Base-by-base conservation (phyloP, 768 basidiomycete genomes). In the Gyrodon lividus region DNA sequence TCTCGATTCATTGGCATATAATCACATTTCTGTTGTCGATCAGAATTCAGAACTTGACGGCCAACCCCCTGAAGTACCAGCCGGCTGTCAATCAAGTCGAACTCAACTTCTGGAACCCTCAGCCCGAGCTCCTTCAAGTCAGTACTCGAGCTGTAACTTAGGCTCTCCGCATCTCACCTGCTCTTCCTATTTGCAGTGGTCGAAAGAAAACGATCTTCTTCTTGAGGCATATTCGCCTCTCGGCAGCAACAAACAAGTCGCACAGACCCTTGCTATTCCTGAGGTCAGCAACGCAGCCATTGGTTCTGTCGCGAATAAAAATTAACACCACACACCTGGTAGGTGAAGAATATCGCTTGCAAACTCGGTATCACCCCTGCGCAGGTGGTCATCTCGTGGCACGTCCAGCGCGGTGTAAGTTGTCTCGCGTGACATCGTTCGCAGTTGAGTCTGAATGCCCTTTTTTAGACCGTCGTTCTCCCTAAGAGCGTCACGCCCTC, bases 1-100 rank as follows among this genome's bases (percentile, higher is more conserved):
- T 4, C 2, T 6, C 10, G 10, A 13, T 37, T 23, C 3, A 30
- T 41, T 33, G 9, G 3, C 19, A 10, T 19, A 1, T 23, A 6
- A 2, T 43, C 10, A 34, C 42, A n/a, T 33, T 24, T 5, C 33
- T 12, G 13, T 31, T 45, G 8, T 34, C 17, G 31, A 9, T 30
- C 55, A 73, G 85, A 51, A 65, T 87, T 43, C 71, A 80, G 59
- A 86, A 89, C 57, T 68, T 87, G 43, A 83, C 81, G 5, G 76
- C 82, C 6, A 83, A 80, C 57, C 72, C 79, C 9, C 72, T 81
- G 59, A 86, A 79, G 63, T 74, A 82, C 57, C 71, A 72, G 51
- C 83, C 86, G 0, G 84, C 78, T n/a, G 74, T 87, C 52, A 89
- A 92, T 64, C 89, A 91, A 64, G 82, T 91, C 28, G 89, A 91